Conservation (phyloP, 176 grass and related monocot species). For the Tuctoria greenei region DNA sequence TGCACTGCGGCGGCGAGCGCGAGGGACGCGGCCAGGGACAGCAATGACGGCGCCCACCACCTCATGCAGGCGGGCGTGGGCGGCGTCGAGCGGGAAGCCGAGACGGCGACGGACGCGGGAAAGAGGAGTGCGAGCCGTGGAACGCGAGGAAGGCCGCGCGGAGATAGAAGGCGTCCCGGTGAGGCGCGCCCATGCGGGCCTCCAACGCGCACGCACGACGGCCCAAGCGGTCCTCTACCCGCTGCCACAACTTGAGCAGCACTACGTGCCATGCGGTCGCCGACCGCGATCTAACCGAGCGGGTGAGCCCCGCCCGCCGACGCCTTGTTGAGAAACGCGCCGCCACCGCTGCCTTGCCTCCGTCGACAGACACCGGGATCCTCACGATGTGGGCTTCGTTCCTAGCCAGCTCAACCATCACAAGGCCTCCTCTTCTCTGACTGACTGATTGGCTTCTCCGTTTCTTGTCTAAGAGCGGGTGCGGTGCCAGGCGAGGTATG, state of each 20-base stretch:
- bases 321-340: conserved; percentile 16
- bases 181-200: conserved; percentile 53
- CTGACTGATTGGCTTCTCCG: not conserved
- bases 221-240: conserved; percentile 65
- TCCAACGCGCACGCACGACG: conserved; percentile 60
- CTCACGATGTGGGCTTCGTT: conserved; percentile 46
- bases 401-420: conserved; percentile 20
- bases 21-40: conserved; percentile 64
- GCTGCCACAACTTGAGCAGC: conserved; percentile 86
- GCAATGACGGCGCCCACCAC: conserved; percentile 79
- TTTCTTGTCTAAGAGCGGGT: not conserved
- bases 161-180: conserved; percentile 73
- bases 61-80: conserved; percentile 34
- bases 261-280: conserved; percentile 74
- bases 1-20: conserved; percentile 70
- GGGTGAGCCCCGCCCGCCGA: conserved; percentile 43
- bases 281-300: conserved; percentile 69
- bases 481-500: too few species aligned
- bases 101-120: conserved; percentile 47
- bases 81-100: not conserved
- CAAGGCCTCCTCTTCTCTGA: not conserved
- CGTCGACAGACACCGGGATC: conserved; percentile 43
- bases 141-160: conserved; percentile 85
- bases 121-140: conserved; percentile 82
- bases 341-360: not conserved